Base-by-base conservation (phyloP, 257 asterid species). In the Voacanga thouarsii region DNA sequence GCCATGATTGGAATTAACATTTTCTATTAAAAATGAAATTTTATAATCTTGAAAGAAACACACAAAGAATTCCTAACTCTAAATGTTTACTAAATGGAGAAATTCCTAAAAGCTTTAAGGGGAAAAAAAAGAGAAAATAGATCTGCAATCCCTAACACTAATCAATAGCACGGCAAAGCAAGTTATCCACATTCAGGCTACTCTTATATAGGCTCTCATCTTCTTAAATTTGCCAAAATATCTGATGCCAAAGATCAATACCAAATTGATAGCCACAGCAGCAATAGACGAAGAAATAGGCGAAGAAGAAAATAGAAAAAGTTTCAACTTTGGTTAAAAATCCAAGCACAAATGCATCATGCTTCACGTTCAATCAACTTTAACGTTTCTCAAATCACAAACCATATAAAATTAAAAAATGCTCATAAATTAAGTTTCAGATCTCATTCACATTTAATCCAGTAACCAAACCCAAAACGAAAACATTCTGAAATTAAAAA, bases 391-490 rank as follows among this genome's bases (percentile, higher is more conserved):
- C 33, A 43, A n/a, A 50, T 66, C 0, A 12, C 50, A 78, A 72
- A 70, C 15, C 21, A 64, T 43, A 33, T 74, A 16, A 75, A 44
- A 28, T 76, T 65, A 77, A 79, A 75, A 80, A 86, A 81, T 83
- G 89, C 77, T 79, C 74, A 14, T 44, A 61, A 55, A 55, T 61
- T 56, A 7, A 26, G 60, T 55, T 63, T 77, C 84, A 75, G 87
- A 86, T 86, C 89, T 86, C 84, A 57, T 80, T n/a, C 56, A 70
- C 39, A 43, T 73, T 43, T 61, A 61, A 73, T 61, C 60, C 78
- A 23, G 67, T 59, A 80, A 64, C 72, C 64, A 61, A 73, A 30
- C 15, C 47, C 66, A 23, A 68, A 33, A 23, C 39, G 43, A 39
- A 39, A 65, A 45, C 71, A 68, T 39, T 21, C 53, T 53, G 43